Base-by-base conservation (phyloP, 805 yeast species). In the Candida adriatica region DNA sequence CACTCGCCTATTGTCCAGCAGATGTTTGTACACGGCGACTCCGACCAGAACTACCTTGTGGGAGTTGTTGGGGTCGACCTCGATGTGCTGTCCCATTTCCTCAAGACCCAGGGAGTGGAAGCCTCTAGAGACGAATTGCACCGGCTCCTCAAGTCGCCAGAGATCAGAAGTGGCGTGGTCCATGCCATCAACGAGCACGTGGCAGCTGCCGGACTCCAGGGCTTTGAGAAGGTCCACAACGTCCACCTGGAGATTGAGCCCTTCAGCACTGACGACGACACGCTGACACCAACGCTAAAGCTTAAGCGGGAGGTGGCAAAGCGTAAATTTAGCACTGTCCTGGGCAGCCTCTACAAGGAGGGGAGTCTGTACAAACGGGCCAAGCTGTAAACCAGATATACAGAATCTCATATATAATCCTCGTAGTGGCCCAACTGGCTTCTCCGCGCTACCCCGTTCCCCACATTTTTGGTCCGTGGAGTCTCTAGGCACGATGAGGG, bases 221-320 rank as follows among this genome's bases (percentile, higher is more conserved):
- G 40, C 11, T 77, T 73, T 48, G 87, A 79, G 51, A 71, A 68
- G 37, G 38, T 79, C 18, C 75, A 72, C 50, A 79, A 79, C 42
- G 45, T 75, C 18, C 49, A 55, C 22, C 55, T 77, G 25, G 72
- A 58, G 16, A 30, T 73, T 27, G 84, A 79, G 43, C 83, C 85
- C 8, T 61, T 79, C 41, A 73, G 61, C 16, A 55, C 75, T 13
- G 75, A 66, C 31, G 73, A 74, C 39, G 76, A 73, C 31, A 68
- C 72, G 6, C 52, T 79, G 21, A 80, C 90, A 3, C 88, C 87
- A 24, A 79, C 87, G 8, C 45, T 72, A 38, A 73, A 73, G 49
- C 55, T 72, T 33, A 71, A 71, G 53, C 59, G 82, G 35, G 58
- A 66, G 1, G 58, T 59, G 22, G 73, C 76, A 0, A 62, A 61